Conservation (phyloP, 75 land plant genomes). For the Sequoiadendron giganteum region DNA sequence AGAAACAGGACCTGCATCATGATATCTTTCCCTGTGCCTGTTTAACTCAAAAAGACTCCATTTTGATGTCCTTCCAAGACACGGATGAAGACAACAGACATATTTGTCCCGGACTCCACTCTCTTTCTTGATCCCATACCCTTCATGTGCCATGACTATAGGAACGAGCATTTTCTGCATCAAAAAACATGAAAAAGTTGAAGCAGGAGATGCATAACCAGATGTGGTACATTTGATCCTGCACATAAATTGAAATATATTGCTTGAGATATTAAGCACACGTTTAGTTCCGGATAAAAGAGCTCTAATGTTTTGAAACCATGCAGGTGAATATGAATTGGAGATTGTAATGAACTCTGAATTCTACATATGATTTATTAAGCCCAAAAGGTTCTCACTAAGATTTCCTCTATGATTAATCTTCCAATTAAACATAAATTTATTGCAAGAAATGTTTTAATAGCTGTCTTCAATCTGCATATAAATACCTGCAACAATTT, state of each 20-base stretch:
- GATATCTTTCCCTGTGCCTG: slow-evolving; percentile 12
- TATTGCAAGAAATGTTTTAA: neutral
- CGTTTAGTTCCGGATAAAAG: neutral
- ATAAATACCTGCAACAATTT: neutral
- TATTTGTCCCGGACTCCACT: slow-evolving; percentile 13
- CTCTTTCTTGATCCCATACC: slow-evolving; percentile 14
- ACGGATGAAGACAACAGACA: slow-evolving; percentile 12
- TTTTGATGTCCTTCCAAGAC: slow-evolving; percentile 12
- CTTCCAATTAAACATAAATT: neutral
- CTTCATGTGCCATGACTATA: slow-evolving; percentile 12
- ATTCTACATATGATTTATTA: neutral
- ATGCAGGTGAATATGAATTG: neutral
- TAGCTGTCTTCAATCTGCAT: neutral
- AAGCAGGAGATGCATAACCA: neutral
- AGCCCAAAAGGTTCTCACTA: neutral
- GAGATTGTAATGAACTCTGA: neutral
- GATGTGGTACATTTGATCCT: neutral
- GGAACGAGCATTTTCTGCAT: slow-evolving; percentile 13
- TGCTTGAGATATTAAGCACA: neutral
- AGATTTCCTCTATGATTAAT: neutral
- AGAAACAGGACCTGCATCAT: slow-evolving; percentile 15
- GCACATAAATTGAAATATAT: neutral
- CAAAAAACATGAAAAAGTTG: neutral
- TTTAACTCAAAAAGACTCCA: slow-evolving; percentile 15
- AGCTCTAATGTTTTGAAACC: neutral